Evolutionary conservation across 495 filamentous ascomycete species (phyloP).

Genomic region (Penicillium maclennaniae): DNA sequence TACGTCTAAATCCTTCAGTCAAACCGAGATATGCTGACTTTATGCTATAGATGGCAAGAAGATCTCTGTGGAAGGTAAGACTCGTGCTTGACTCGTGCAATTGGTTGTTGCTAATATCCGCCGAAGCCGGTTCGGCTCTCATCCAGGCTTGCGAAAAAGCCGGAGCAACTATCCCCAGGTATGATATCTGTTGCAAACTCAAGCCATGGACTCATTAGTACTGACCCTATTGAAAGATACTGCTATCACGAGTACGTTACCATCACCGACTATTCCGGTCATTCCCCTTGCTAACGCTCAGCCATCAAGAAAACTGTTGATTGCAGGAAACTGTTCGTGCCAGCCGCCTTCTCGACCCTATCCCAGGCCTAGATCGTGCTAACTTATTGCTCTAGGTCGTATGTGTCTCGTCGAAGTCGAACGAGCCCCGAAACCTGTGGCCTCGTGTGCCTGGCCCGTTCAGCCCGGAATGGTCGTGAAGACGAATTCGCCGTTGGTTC

Average conservation of each 20-base stretch:
- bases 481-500: constrained; percentile 89
- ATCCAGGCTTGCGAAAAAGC: constrained; percentile 99
- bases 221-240: constrained; percentile 65
- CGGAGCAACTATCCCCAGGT: constrained; percentile 84
- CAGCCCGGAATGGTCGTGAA: constrained; percentile 98
- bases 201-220: background rate
- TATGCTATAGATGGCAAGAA: constrained; percentile 78
- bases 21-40: constrained; percentile 4
- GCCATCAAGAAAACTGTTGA: constrained; percentile 77
- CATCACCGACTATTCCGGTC: constrained; percentile 5
- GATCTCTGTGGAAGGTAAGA: constrained; percentile 86
- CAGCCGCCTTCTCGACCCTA: background rate
- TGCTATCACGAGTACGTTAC: constrained; percentile 90
- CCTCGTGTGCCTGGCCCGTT: constrained; percentile 98
- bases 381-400: constrained; percentile 48
- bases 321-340: constrained; percentile 85
- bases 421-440: constrained; percentile 89
- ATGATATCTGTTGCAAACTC: constrained; percentile 15
- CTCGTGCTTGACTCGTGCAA: constrained; percentile 1
- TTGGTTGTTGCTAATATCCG: constrained; percentile 24
- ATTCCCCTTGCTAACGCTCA: constrained; percentile 27
- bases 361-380: background rate
- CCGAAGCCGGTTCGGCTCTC: constrained; percentile 72
- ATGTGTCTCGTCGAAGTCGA: constrained; percentile 99
- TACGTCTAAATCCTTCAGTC: constrained; percentile 43